phyloP scores from a whole-genome alignment of 352 stramenopile genomes.

The Globisporangium nodosum region DNA sequence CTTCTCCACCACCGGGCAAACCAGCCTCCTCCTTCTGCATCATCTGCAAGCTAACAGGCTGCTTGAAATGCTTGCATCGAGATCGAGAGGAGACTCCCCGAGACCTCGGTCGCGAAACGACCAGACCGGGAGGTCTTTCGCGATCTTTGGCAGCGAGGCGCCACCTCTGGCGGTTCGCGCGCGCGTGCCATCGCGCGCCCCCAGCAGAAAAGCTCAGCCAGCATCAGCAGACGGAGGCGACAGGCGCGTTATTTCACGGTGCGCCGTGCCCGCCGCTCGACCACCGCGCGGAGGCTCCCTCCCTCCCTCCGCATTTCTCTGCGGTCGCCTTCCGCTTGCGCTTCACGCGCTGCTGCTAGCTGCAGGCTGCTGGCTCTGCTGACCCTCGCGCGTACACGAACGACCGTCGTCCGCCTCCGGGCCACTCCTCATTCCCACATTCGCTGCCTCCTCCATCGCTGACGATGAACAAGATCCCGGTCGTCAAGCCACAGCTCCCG shows the following conservation, averaged over 20 bases:
- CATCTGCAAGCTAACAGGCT: no score
- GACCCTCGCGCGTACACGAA: no score
- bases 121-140: no score
- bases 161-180: no score
- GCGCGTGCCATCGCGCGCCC: no score
- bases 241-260: background rate
- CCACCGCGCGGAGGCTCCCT: background rate
- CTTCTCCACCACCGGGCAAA: background rate
- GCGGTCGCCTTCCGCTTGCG: background rate
- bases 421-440: background rate
- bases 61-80: no score
- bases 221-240: background rate
- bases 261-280: background rate
- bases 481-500: conserved; percentile 19
- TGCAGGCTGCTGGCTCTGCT: background rate
- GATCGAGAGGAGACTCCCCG: no score
- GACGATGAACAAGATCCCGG: conserved; percentile 26
- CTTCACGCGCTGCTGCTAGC: background rate
- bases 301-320: conserved; percentile 7
- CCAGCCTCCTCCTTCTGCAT: no score
- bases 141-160: no score
- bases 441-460: background rate
- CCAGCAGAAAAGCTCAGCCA: no score
- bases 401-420: no score
- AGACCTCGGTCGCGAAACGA: no score